A percentile compares a stretch with the other conserved stretches of the same genome.
phyloP scores from a whole-genome alignment of 2,329 filamentous ascomycete species.

The Dothistroma septosporum region DNA sequence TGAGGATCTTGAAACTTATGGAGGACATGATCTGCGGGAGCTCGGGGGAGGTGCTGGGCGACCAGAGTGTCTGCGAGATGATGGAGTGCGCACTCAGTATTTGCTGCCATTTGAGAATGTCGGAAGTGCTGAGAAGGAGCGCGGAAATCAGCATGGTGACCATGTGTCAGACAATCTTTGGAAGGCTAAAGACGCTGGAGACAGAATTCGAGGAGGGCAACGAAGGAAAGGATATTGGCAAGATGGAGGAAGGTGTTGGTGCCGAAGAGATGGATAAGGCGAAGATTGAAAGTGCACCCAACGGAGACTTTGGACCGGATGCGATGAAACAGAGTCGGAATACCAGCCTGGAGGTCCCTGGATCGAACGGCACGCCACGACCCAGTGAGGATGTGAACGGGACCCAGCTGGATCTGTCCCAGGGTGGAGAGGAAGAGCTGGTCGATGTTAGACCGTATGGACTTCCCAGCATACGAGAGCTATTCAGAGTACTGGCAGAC shows the following conservation, averaged over 20 bases:
- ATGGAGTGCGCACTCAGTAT: conserved; percentile 98
- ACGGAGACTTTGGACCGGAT: conserved; percentile 43
- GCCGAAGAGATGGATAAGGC: conserved; percentile 68
- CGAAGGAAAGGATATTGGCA: conserved; percentile 61
- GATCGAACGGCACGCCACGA: conserved; percentile 34
- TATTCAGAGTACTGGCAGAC: conserved; percentile 90
- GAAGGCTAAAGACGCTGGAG: conserved; percentile 82
- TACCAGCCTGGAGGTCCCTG: conserved; percentile 58
- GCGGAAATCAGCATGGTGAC: conserved; percentile 97
- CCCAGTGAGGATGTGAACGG: conserved; percentile 37
- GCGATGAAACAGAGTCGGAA: conserved; percentile 42
- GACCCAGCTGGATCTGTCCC: conserved; percentile 43
- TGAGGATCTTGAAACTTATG: conserved; percentile 95
- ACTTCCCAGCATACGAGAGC: conserved; percentile 85
- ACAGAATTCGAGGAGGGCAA: conserved; percentile 53
- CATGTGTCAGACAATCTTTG: conserved; percentile 99
- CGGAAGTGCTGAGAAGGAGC: conserved; percentile 81
- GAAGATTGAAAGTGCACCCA: conserved; percentile 68
- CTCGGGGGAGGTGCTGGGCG: conserved; percentile 86
- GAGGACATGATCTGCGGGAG: conserved; percentile 95
- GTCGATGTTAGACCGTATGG: conserved; percentile 79
- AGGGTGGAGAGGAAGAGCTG: conserved; percentile 38
- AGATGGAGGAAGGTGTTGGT: conserved; percentile 58
- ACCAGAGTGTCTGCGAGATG: conserved; percentile 98
- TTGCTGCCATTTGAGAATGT: conserved; percentile 89